Percentiles rank a stretch among this genome's conserved stretches.
phyloP scores from a whole-genome alignment of 768 basidiomycete genomes.

The Auricularia heimuer region DNA sequence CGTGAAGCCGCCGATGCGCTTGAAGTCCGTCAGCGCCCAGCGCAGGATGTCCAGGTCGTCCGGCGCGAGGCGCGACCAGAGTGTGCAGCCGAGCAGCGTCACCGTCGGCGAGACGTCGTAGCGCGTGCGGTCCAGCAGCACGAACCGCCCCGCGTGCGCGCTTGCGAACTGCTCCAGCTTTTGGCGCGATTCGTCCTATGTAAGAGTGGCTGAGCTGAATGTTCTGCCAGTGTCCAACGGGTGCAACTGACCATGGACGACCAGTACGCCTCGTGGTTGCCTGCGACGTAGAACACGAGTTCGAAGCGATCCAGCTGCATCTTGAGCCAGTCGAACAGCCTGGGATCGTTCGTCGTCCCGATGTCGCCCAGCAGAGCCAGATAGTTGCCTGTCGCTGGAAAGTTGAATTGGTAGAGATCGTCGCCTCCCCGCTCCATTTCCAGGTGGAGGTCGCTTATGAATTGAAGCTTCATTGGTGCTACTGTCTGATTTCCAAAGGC shows the following conservation, averaged over 20 bases:
- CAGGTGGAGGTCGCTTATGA: slow-evolving; percentile 25
- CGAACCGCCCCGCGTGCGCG: slow-evolving; percentile 17
- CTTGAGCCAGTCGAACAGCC: slow-evolving; percentile 25
- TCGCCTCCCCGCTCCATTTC: slow-evolving; percentile 14
- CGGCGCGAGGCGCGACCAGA: slow-evolving; percentile 26
- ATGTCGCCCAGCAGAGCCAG: slow-evolving; percentile 31
- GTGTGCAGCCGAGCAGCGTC: slow-evolving; percentile 33
- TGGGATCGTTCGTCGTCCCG: slow-evolving; percentile 22
- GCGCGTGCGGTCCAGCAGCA: slow-evolving; percentile 25
- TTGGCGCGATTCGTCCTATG: slow-evolving; percentile 13
- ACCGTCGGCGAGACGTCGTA: slow-evolving; percentile 23
- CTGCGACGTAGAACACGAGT: slow-evolving; percentile 25
- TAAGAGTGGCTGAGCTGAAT: no score
- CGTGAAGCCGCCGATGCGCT: slow-evolving; percentile 20
- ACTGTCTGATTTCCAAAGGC: no score
- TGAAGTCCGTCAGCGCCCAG: slow-evolving; percentile 26
- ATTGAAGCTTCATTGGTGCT: slow-evolving; percentile 11
- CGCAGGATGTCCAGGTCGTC: slow-evolving; percentile 20
- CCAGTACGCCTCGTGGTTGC: slow-evolving; percentile 23
- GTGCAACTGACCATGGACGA: neutral
- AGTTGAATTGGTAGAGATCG: slow-evolving; percentile 16
- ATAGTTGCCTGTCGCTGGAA: slow-evolving; percentile 18
- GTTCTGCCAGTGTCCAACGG: no score
- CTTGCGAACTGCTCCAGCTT: neutral
- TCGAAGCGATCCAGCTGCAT: slow-evolving; percentile 22